Evolutionary conservation across 2,329 filamentous ascomycete genomes (phyloP), one percentile per base, ranked within the genome.

Genomic region (Ophiostoma sp.): DNA sequence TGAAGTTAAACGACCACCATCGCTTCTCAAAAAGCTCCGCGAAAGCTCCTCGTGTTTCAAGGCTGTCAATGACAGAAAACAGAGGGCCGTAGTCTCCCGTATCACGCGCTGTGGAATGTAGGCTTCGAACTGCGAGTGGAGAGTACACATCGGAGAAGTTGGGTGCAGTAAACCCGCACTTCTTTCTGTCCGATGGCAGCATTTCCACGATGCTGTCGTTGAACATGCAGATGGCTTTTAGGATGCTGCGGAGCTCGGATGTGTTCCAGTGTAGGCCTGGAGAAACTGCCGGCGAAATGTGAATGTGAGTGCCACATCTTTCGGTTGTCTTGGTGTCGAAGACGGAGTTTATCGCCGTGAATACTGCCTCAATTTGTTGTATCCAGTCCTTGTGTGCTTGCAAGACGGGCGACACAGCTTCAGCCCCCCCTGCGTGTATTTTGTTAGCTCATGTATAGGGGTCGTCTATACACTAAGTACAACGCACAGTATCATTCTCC

Each of bases 1-100:
- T 57, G 52, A 57, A 57, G 23, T 57, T 57, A 23, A 54, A 54
- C n/a, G 23, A 31, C 52, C 52, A 57, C 52, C 52, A 57, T 15
- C 52, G n/a, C 15, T 4, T 57, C 6, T 57, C 52, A 8, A 57
- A 57, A 15, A 57, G 23, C 52, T 27, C 52, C 3, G 52, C n/a
- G 10, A 57, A 27, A 23, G 8, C n/a, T 4, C n/a, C 52, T 17
- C 23, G 48, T 13, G 20, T 54, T 20, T 54, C 11, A 23, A 54
- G 48, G n/a, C 20, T 7, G 48, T 54, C n/a, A 23, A 54, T 54
- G 48, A 54, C n/a, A 54, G 20, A 20, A 54, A 54, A 54, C 20
- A 54, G 7, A 20, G n/a, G 48, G 13, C 52, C 6, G 52, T 57
- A 27, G 7, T 57, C n/a, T 27, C 52, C 52, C 23, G 23, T 57